Percentiles rank a stretch among this genome's conserved stretches.
Evolutionary conservation across 2,329 filamentous ascomycete species (phyloP).

Genomic region (Curvularia sp.): DNA sequence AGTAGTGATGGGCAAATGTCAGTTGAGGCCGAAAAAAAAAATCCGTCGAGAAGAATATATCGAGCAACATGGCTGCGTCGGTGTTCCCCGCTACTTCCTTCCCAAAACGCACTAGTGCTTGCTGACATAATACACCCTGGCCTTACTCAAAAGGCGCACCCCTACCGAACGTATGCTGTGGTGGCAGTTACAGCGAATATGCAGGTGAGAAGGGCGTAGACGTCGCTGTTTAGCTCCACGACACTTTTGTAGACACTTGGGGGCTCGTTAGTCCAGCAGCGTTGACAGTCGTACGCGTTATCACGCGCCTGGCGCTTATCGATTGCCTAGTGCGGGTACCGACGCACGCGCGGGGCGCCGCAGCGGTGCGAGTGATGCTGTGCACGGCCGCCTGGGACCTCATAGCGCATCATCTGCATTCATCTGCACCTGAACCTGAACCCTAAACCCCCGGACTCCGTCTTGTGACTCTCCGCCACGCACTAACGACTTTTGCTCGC

Average conservation of each 20-base stretch:
- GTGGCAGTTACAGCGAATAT: background rate
- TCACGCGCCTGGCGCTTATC: slow-evolving; percentile 30
- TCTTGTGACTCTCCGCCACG: slow-evolving; percentile 14
- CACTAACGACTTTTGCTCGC: slow-evolving; percentile 5
- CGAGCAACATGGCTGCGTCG: slow-evolving; percentile 18
- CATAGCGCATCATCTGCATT: slow-evolving; percentile 41
- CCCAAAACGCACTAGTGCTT: slow-evolving; percentile 26
- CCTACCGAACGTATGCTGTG: background rate
- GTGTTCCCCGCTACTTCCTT: slow-evolving; percentile 32
- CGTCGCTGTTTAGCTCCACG: background rate
- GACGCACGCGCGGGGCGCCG: slow-evolving; percentile 24
- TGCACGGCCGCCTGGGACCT: slow-evolving; percentile 29
- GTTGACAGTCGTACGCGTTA: slow-evolving; percentile 17
- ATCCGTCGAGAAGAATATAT: background rate
- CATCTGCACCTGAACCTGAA: slow-evolving; percentile 23
- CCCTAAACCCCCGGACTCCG: slow-evolving; percentile 20
- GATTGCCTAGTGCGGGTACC: slow-evolving; percentile 29
- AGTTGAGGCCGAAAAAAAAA: background rate
- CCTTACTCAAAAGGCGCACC: slow-evolving; percentile 11
- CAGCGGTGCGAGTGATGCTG: slow-evolving; percentile 13
- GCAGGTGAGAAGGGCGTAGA: background rate
- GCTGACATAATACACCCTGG: slow-evolving; percentile 30
- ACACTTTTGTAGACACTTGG: background rate
- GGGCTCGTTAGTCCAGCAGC: background rate
- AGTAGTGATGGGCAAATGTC: background rate